Evolutionary conservation across 2,329 filamentous ascomycete genomes (phyloP).

Genomic region (Neonectria punicea): DNA sequence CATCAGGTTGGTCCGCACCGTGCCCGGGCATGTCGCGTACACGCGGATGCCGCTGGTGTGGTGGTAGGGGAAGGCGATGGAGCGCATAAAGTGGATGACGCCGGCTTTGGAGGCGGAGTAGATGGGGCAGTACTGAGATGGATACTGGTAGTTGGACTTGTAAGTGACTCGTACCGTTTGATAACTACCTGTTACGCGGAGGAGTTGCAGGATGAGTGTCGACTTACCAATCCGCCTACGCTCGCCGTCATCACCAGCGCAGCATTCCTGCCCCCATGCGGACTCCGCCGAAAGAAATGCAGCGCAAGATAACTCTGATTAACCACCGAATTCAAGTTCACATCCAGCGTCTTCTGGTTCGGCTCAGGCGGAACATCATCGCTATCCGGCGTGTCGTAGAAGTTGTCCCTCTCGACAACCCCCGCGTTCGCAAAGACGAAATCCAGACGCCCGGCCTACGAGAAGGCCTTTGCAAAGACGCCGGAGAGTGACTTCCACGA

Average conservation of each 20-base stretch:
- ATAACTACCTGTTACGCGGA: too few species aligned
- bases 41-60: slow-evolving; percentile 44
- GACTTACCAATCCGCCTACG: slow-evolving; percentile 42
- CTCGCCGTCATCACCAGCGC: slow-evolving; percentile 47
- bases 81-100: slow-evolving; percentile 48
- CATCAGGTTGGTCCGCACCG: slow-evolving; percentile 46
- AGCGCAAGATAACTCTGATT: slow-evolving; percentile 53
- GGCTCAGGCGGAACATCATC: slow-evolving; percentile 32
- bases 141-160: slow-evolving; percentile 30
- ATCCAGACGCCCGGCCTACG: slow-evolving; percentile 10
- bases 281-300: slow-evolving; percentile 52
- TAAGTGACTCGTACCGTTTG: neutral
- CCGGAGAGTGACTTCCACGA: slow-evolving; percentile 14
- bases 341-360: slow-evolving; percentile 42
- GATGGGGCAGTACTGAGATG: slow-evolving; percentile 44
- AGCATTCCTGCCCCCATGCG: slow-evolving; percentile 31
- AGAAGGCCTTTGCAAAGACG: slow-evolving; percentile 9
- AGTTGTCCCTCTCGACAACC: slow-evolving; percentile 26
- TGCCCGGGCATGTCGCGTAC: slow-evolving; percentile 47
- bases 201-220: neutral
- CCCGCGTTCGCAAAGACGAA: slow-evolving; percentile 28
- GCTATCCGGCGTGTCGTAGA: slow-evolving; percentile 18
- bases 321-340: slow-evolving; percentile 51
- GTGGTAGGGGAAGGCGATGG: slow-evolving; percentile 40
- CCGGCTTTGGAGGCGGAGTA: slow-evolving; percentile 49